Evolutionary conservation across 306 rosid species (phyloP), one percentile per base, ranked within the genome.

Genomic region (Fagus sylvatica): DNA sequence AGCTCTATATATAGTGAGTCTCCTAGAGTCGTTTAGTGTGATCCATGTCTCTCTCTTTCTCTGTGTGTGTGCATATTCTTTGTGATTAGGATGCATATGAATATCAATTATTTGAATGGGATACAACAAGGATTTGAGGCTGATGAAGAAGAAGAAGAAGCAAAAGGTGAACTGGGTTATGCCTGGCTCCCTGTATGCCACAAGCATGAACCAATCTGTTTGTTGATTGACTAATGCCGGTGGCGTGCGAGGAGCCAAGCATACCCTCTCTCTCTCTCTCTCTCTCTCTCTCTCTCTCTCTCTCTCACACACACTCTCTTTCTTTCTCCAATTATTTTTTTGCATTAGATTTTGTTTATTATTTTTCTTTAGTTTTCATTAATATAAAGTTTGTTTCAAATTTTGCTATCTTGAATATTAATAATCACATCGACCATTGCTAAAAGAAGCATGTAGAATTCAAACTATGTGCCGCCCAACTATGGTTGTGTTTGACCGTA

Each of bases 131-230:
- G 68, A 0, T 65, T 16, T 65, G 46, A 16, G 28, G 41, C 2
- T 62, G 11, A 17, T 19, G 43, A n/a, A 6, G 55, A 43, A 64
- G 60, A 28, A 16, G 56, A 46, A 22, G 28, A 22, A 22, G 28
- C 28, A 22, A 43, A 34, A 54, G 69, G 78, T 34, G 28, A 43
- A 46, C 17, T 54, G 41, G 69, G 53, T 77, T 77, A 77, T 81
- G 85, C 85, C 81, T 81, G 85, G 85, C 85, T 81, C 85, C 85
- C 81, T 77, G 85, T 83, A 83, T 78, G 86, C 86, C 82, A 74
- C 86, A 74, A 83, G 86, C 86, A 62, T 72, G 51, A 68, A 3
- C 74, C 82, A 34, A 78, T 70, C 74, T 17, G 32, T 22, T 13
- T 70, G 34, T 61, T 6, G 72, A 49, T 83, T 78, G 86, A 67